A percentile compares a stretch with the other conserved stretches of the same genome.
Evolutionary conservation across 164 flowering plant genomes (phyloP).

Genomic region (Taxillus chinensis): DNA sequence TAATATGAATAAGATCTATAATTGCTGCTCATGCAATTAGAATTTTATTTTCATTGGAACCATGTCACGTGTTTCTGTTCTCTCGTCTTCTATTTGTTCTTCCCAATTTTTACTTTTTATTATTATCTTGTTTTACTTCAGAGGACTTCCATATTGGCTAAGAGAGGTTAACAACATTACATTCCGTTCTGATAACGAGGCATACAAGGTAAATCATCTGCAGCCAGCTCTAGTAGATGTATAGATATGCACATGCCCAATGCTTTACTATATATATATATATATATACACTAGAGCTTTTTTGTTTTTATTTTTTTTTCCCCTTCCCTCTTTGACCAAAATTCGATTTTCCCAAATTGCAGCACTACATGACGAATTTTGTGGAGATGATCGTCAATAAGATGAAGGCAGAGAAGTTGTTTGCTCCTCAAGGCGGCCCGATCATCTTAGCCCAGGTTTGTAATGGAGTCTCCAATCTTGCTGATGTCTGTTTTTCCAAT

Average conservation of each 20-base stretch:
- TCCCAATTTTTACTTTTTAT: too few relatives aligned
- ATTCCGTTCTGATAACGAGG: slow-evolving; percentile 52
- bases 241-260: background rate
- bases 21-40: too few relatives aligned
- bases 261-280: background rate
- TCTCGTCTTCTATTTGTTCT: too few relatives aligned
- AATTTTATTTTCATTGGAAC: background rate
- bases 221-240: background rate
- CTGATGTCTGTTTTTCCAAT: background rate
- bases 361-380: slow-evolving; percentile 42
- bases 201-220: slow-evolving; percentile 38
- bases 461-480: background rate
- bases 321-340: too few relatives aligned
- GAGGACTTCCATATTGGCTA: slow-evolving; percentile 82
- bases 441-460: slow-evolving; percentile 42
- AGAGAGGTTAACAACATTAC: slow-evolving; percentile 49
- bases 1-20: background rate
- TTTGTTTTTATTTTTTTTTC: too few relatives aligned
- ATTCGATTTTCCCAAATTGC: slow-evolving; percentile 7
- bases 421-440: slow-evolving; percentile 57
- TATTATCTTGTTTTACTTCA: slow-evolving; percentile 8
- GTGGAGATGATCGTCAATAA: slow-evolving; percentile 25
- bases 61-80: background rate
- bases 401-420: slow-evolving; percentile 40
- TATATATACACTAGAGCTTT: too few relatives aligned